Evolutionary conservation across 2,329 filamentous ascomycete genomes (phyloP), one percentile per base, ranked within the genome.

Genomic region (Trichoderma atrobrunneum): DNA sequence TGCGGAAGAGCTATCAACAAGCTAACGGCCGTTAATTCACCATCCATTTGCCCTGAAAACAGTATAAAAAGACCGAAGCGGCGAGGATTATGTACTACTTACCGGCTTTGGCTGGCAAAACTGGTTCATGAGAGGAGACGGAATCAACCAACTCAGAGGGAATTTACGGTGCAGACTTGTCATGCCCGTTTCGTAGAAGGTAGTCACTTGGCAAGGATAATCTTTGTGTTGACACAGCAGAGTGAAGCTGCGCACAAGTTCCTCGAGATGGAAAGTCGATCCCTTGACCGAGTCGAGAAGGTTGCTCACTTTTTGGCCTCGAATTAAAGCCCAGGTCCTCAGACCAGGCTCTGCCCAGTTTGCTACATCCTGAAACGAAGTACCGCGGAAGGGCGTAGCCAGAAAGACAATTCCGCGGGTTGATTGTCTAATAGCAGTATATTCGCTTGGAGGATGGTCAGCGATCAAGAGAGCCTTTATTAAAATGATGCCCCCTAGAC

Each of bases 401-500:
- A 80, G 76, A 51, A 79, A 79, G 26, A 79, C 34, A 48, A 79
- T 73, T 4, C 74, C 75, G 12, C 73, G 73, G 6, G 77, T 77
- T 10, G 76, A 74, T 65, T 8, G 71, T 51, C 65, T 65, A 10
- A 79, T 6, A n/a, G 67, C 54, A 36, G 11, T 8, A 34, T 77
- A 77, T 14, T 76, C 73, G 24, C 70, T 43, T 60, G 3, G 21
- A 36, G 63, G 16, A 28, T 36, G 21, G 54, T 60, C 30, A 16
- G 75, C 75, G 18, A 61, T 66, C 8, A 76, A 72, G 16, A 80
- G 78, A 54, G 79, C 78, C 73, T 78, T 75, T 10, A 75, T 75
- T 32, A 80, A 68, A 72, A 80, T 75, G 57, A 80, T 76, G 12
- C 79, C 79, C 1, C 79, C 78, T n/a, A 81, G 76, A 72, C 77